Percentiles rank a stretch among this genome's conserved stretches.
phyloP scores from a whole-genome alignment of 208 protist genomes.

The Acanthamoeba lenticulata region DNA sequence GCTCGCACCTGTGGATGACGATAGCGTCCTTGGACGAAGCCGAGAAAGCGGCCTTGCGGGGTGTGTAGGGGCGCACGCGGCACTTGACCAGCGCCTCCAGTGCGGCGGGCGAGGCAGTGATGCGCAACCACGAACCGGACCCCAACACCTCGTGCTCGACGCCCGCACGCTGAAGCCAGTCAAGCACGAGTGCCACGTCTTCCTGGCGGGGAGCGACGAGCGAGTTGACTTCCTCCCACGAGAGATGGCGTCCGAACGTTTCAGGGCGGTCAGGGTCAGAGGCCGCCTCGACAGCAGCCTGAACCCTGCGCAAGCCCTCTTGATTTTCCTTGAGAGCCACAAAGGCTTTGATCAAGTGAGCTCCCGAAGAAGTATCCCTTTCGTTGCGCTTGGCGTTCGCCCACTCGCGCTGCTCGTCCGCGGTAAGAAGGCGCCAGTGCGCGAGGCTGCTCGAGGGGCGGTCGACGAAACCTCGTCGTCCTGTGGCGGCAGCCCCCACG shows the following conservation, averaged over 20 bases:
- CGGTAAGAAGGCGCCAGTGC: neutral
- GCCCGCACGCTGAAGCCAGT: neutral
- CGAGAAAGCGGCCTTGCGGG: no score
- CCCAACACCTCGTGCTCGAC: constrained; percentile 24
- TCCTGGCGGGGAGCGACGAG: no score
- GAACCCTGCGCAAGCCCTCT: no score
- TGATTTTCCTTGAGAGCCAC: neutral
- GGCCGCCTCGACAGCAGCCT: no score
- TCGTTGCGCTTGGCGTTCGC: neutral
- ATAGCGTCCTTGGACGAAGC: neutral
- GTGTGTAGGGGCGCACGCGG: neutral
- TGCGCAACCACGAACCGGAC: neutral
- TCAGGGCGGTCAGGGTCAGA: no score
- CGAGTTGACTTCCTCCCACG: no score
- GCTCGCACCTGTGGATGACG: neutral
- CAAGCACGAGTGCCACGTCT: neutral
- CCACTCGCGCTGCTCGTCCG: neutral
- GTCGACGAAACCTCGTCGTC: neutral
- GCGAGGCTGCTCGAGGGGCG: neutral
- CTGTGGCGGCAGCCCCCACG: neutral
- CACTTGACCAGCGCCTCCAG: neutral
- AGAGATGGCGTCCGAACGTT: no score
- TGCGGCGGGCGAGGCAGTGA: neutral
- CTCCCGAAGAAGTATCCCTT: neutral
- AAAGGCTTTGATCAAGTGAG: neutral